Percentiles rank a stretch among this genome's conserved stretches.
Evolutionary conservation across 1,284 basidiomycete species (phyloP).

Genomic region (Cutaneotrichosporon dermatis): DNA sequence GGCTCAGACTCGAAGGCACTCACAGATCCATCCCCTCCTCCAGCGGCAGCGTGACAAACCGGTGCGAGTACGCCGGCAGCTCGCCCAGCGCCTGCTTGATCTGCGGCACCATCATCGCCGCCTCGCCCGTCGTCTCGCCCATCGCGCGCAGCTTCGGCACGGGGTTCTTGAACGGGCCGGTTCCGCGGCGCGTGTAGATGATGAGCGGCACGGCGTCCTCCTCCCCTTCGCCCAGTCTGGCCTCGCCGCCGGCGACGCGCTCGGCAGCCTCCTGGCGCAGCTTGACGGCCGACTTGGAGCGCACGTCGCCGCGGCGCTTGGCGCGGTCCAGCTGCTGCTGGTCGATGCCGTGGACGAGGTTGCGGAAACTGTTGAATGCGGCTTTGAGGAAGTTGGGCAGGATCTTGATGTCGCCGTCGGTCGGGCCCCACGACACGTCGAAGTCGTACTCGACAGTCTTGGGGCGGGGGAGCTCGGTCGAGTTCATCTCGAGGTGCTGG

Average conservation of each 20-base stretch:
- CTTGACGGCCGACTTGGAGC: conserved; percentile 2
- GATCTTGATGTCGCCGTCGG: conserved; percentile 40
- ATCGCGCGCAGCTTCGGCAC: conserved; percentile 67
- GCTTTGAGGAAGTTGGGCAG: conserved; percentile 40
- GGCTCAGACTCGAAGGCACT: conserved; percentile 14
- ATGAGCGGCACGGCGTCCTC: conserved; percentile 7
- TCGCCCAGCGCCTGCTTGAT: conserved; percentile 75
- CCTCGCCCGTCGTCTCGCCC: conserved; percentile 79
- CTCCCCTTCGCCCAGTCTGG: background rate
- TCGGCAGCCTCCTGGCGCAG: conserved; percentile 2
- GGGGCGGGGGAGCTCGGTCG: conserved; percentile 28
- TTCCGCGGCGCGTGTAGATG: conserved; percentile 18
- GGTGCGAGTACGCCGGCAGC: conserved; percentile 76
- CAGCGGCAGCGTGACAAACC: conserved; percentile 74
- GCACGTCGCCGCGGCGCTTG: conserved; percentile 26
- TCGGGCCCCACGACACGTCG: conserved; percentile 38
- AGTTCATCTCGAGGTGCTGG: conserved; percentile 40
- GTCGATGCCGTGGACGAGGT: conserved; percentile 36
- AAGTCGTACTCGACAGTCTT: conserved; percentile 39
- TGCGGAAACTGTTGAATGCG: conserved; percentile 32
- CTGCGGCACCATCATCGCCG: conserved; percentile 66
- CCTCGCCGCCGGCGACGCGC: background rate
- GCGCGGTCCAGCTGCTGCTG: conserved; percentile 33
- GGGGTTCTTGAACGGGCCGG: conserved; percentile 25
- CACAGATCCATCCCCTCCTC: conserved; percentile 77